A percentile compares a stretch with the other conserved stretches of the same genome.
Evolutionary conservation across 768 basidiomycete species (phyloP).

Genomic region (Lentinula aciculospora): DNA sequence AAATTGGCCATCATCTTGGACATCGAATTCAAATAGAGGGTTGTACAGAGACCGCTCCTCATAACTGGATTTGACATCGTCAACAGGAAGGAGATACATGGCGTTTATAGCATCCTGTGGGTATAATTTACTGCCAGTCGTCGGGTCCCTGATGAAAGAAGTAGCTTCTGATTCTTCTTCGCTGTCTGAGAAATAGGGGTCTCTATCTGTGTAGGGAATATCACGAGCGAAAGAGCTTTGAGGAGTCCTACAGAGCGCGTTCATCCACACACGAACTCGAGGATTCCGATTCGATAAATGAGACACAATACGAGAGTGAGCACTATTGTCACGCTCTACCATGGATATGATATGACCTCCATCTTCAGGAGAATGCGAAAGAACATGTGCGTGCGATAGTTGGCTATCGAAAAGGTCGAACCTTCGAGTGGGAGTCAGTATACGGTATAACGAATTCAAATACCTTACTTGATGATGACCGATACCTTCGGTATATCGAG

Average conservation of each 20-base stretch:
- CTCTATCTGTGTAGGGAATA: constrained; percentile 30
- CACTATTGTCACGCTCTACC: constrained; percentile 52
- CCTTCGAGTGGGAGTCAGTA: constrained; percentile 23
- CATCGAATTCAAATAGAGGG: constrained; percentile 35
- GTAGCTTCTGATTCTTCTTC: constrained; percentile 27
- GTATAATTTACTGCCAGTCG: constrained; percentile 54
- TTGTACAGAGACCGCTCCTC: constrained; percentile 12
- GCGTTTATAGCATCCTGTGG: constrained; percentile 51
- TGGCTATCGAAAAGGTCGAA: constrained; percentile 61
- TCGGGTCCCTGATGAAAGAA: constrained; percentile 52
- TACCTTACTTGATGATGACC: constrained; percentile 55
- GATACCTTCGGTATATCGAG: constrained; percentile 51
- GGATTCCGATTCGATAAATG: constrained; percentile 32
- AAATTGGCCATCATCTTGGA: constrained; percentile 28
- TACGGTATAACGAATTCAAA: background rate
- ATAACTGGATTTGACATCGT: constrained; percentile 8
- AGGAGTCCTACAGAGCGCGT: constrained; percentile 30
- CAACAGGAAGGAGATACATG: constrained; percentile 47
- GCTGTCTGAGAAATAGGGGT: constrained; percentile 43
- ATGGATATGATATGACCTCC: constrained; percentile 57
- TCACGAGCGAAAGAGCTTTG: constrained; percentile 40
- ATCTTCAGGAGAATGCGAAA: constrained; percentile 38
- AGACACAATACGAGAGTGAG: constrained; percentile 48
- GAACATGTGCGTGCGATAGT: constrained; percentile 51
- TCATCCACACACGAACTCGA: constrained; percentile 44